A percentile compares a stretch with the other conserved stretches of the same genome.
phyloP scores from a whole-genome alignment of 2,329 filamentous ascomycete species.

The Exophiala bonariae region DNA sequence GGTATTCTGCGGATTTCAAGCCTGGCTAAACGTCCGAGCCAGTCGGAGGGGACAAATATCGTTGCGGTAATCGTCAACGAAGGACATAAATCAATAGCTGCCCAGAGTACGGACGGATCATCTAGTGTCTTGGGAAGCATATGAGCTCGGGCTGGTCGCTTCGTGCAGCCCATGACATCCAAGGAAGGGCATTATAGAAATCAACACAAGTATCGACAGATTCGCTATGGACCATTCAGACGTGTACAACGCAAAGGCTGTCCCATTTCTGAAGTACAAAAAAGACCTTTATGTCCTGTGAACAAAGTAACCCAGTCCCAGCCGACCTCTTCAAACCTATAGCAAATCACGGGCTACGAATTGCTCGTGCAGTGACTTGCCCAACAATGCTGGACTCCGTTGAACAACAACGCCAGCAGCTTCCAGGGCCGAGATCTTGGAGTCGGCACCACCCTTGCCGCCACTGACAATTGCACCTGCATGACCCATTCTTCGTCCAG shows the following conservation, averaged over 20 bases:
- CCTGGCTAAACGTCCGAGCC: slow-evolving; percentile 79
- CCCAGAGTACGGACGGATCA: too few relatives aligned
- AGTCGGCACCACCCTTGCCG: slow-evolving; percentile 96
- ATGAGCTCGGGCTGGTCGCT: too few relatives aligned
- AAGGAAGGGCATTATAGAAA: too few relatives aligned
- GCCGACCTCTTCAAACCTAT: slow-evolving; percentile 49
- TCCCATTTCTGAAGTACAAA: slow-evolving; percentile 12
- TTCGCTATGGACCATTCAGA: neutral
- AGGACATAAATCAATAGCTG: too few relatives aligned
- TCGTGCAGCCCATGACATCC: too few relatives aligned
- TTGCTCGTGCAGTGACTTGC: slow-evolving; percentile 90
- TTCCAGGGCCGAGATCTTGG: slow-evolving; percentile 95
- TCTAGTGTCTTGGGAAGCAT: too few relatives aligned
- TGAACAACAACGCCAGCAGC: slow-evolving; percentile 93
- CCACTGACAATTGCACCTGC: slow-evolving; percentile 97
- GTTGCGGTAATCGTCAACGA: slow-evolving; percentile 43
- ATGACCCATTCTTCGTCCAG: slow-evolving; percentile 96
- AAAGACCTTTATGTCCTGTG: neutral
- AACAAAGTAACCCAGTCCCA: too few relatives aligned
- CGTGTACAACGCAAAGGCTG: slow-evolving; percentile 17
- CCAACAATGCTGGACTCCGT: slow-evolving; percentile 86
- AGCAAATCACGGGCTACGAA: slow-evolving; percentile 95
- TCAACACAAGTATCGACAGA: too few relatives aligned
- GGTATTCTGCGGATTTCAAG: slow-evolving; percentile 87
- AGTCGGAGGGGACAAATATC: slow-evolving; percentile 82